Evolutionary conservation across 148 eudicot species (phyloP).

Genomic region (Suaeda aralocaspica): DNA sequence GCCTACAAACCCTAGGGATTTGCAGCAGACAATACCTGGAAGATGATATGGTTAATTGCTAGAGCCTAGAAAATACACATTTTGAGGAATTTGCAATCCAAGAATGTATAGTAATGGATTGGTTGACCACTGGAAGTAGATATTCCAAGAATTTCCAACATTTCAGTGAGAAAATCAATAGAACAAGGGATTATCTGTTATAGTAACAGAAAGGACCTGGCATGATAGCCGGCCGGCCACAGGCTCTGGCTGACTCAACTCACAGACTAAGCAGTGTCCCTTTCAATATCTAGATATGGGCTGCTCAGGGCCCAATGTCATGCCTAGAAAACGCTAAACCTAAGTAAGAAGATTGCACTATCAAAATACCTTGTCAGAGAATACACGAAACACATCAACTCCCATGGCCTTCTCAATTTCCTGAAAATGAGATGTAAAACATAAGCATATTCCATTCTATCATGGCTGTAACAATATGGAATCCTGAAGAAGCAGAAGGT

Average conservation of each 20-base stretch:
- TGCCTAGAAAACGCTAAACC: neutral
- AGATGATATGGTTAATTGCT: neutral
- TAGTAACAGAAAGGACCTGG: neutral
- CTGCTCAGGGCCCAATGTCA: neutral
- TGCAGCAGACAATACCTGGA: conserved; percentile 26
- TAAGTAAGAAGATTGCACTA: neutral
- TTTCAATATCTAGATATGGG: neutral
- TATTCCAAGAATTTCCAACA: too few relatives aligned
- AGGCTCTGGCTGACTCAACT: neutral
- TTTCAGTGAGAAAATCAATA: neutral
- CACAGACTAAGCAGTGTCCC: neutral
- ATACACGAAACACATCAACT: conserved; percentile 45
- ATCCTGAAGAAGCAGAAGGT: neutral
- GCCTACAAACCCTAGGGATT: conserved; percentile 20
- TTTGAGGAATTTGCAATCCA: too few relatives aligned
- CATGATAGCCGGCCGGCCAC: neutral
- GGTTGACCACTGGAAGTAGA: too few relatives aligned
- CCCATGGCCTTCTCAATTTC: conserved; percentile 73
- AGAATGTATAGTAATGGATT: too few relatives aligned
- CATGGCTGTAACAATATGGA: neutral
- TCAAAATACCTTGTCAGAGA: conserved; percentile 57
- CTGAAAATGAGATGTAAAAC: conserved; percentile 23
- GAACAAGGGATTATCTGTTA: neutral
- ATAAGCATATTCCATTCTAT: conserved; percentile 3
- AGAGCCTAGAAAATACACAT: neutral